These are phyloP conservation scores for Evernia prunastri DNA, from an alignment of 495 filamentous ascomycete species.

Conservation along the genomic window DNA sequence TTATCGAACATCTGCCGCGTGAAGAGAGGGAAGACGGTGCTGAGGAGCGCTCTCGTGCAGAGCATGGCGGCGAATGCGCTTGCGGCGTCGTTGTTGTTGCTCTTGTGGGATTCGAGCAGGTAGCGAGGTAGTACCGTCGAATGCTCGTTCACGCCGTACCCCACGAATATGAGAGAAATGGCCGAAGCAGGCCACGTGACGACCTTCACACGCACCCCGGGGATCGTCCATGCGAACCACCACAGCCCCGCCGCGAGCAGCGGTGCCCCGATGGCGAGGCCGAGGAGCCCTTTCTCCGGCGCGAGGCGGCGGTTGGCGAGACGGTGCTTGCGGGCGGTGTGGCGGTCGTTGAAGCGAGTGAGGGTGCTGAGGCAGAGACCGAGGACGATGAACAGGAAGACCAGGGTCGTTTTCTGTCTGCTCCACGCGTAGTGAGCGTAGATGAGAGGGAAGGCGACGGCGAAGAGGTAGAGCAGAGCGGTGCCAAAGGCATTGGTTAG, in stretches of 20 bases:
- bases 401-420: background rate
- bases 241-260: background rate
- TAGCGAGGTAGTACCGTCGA: background rate
- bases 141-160: background rate
- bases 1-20: background rate
- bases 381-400: conserved; percentile 1
- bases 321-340: background rate
- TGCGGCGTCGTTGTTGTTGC: background rate
- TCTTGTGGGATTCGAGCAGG: background rate
- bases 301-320: background rate
- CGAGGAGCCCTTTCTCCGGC: background rate
- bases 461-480: conserved; percentile 13
- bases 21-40: background rate
- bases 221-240: conserved; percentile 11
- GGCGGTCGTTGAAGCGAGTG: background rate
- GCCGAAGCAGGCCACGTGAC: background rate
- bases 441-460: conserved; percentile 7
- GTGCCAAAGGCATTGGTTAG: background rate
- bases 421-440: background rate
- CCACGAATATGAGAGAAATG: background rate
- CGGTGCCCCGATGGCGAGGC: background rate
- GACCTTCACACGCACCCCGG: background rate
- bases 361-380: conserved; percentile 6
- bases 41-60: background rate
- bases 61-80: background rate